A percentile compares a stretch with the other conserved stretches of the same genome.
These are phyloP conservation scores for Heritiera littoralis DNA, from an alignment of 345 rosid genomes.

Conservation along the genomic window DNA sequence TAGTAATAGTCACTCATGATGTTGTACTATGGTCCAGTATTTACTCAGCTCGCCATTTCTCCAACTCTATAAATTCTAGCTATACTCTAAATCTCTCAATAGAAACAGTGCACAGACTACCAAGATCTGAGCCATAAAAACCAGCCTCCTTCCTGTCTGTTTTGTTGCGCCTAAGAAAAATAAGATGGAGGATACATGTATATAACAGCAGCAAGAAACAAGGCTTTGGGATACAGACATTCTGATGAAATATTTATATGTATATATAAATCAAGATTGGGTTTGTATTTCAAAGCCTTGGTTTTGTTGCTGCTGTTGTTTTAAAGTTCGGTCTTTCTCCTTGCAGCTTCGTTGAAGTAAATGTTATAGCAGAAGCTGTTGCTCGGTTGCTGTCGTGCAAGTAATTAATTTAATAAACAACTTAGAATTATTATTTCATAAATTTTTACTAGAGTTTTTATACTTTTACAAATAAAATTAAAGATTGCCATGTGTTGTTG, in stretches of 20 bases:
- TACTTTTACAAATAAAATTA: too few species aligned
- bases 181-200: neutral
- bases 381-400: neutral
- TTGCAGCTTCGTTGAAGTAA: neutral
- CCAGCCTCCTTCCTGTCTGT: neutral
- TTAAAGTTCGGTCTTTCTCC: neutral
- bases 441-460: too few species aligned
- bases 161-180: neutral
- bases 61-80: neutral
- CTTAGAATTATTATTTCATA: too few species aligned
- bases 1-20: neutral
- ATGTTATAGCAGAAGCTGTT: too few species aligned
- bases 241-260: neutral
- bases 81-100: neutral
- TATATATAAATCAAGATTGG: neutral
- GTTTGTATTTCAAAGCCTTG: constrained; percentile 24
- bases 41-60: neutral
- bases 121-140: neutral
- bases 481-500: too few species aligned
- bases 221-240: constrained; percentile 17
- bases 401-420: neutral
- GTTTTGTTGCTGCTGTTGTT: constrained; percentile 23
- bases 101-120: neutral
- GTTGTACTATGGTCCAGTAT: neutral
- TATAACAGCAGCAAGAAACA: constrained; percentile 16